Evolutionary conservation across 352 stramenopile genomes (phyloP), one percentile per base, ranked within the genome.

Genomic region (Pythium rhizo-oryzae): DNA sequence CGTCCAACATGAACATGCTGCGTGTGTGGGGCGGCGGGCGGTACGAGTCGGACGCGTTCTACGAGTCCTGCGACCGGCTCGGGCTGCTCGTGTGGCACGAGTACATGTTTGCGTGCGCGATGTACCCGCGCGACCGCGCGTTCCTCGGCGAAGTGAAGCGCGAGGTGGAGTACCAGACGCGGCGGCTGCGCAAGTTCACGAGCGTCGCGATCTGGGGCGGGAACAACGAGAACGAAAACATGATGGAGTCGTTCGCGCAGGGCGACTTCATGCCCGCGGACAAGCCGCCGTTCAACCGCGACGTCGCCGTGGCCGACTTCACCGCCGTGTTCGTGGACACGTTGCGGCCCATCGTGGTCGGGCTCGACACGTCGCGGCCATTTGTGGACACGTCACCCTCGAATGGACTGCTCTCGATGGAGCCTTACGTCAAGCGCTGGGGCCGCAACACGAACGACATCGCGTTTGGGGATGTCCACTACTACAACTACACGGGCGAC

Each of bases 211-310:
- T 97, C 19, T 97, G 91, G 91, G 87, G 89, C 13, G 91, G 85
- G 33, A 97, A 97, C 78, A 97, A 97, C 69, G 91, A 97, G 67
- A 96, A 96, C 71, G 85, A 94, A 67, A 88, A 85, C 62, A 93
- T 94, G 79, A 91, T 94, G 82, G 82, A 92, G 66, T 75, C 92
- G 59, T 94, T 93, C 62, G 79, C 77, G 19, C 67, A 78, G 21
- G 67, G 70, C 12, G 67, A 77, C 21, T 92, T 85, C 41, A 87
- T 93, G 51, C 84, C 86, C 8, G 35, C 66, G 9, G 71, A 66
- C 16, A 70, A 62, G 21, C 47, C 59, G 49, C 16, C 59, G 1
- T 94, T 94, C 74, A 93, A 93, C 44, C 85, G 86, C 8, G 87
- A 94, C 59, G 78, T 92, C n/a, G 84, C 80, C 4, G 82, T 94